Conservation (phyloP, 2,329 filamentous ascomycete genomes). For the Nothophoma quercina region DNA sequence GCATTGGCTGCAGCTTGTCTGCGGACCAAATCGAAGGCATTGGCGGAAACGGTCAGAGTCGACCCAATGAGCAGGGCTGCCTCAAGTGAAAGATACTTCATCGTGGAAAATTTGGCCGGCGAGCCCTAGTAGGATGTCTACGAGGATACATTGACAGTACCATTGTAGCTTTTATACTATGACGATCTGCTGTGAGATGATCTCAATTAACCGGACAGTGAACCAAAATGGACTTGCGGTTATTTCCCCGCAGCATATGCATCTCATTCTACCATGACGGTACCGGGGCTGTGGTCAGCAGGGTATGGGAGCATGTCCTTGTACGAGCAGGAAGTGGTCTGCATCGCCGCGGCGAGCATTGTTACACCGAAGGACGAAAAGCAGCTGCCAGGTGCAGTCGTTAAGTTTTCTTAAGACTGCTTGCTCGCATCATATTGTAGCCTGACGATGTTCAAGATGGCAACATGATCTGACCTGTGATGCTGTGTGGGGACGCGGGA, state of each 20-base stretch:
- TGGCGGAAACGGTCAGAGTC: slow-evolving; percentile 21
- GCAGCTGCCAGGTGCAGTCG: neutral
- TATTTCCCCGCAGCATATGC: slow-evolving; percentile 20
- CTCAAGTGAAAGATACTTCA: slow-evolving; percentile 21
- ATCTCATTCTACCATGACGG: slow-evolving; percentile 8
- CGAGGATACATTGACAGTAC: neutral
- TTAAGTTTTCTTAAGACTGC: too few relatives aligned
- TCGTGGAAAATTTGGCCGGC: slow-evolving; percentile 1
- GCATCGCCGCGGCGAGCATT: neutral
- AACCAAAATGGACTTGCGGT: slow-evolving; percentile 8
- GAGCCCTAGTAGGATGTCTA: neutral
- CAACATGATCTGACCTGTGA: too few relatives aligned
- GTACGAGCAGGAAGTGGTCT: slow-evolving; percentile 5
- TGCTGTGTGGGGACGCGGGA: neutral
- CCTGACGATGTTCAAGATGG: neutral
- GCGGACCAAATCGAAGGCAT: slow-evolving; percentile 37
- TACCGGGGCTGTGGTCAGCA: slow-evolving; percentile 10
- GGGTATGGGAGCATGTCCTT: neutral
- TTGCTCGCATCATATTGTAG: neutral
- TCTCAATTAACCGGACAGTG: slow-evolving; percentile 11
- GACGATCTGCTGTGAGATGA: neutral
- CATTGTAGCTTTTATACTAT: slow-evolving; percentile 7
- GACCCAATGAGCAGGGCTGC: slow-evolving; percentile 28
- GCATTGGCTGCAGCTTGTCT: slow-evolving; percentile 40
- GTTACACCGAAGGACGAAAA: neutral